Percentiles rank a stretch among this genome's conserved stretches.
phyloP scores from a whole-genome alignment of 108 stramenopile species.

The Skeletonema grethae region DNA sequence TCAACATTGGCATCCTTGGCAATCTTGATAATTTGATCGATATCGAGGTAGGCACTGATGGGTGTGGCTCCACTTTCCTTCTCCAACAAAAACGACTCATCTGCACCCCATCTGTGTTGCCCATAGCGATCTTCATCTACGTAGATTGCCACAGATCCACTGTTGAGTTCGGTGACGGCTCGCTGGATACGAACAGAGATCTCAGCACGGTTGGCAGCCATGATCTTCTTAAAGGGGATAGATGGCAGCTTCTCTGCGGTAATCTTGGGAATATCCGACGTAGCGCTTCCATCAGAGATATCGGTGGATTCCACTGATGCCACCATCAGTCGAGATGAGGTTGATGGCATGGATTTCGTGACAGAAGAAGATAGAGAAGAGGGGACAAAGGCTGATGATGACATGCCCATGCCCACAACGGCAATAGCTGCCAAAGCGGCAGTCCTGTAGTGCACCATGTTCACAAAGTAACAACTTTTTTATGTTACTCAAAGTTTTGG shows the following conservation, averaged over 20 bases:
- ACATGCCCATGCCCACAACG: neutral
- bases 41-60: constrained; percentile 80
- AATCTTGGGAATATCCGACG: neutral
- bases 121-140: constrained; percentile 88
- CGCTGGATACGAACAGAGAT: constrained; percentile 94
- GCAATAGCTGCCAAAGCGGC: neutral
- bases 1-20: constrained; percentile 80
- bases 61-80: constrained; percentile 62
- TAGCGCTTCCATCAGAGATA: neutral
- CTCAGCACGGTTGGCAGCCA: constrained; percentile 93
- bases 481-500: neutral
- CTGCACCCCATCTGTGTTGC: constrained; percentile 91
- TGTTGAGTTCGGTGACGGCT: constrained; percentile 85
- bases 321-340: neutral
- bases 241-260: constrained; percentile 14
- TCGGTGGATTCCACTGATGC: neutral
- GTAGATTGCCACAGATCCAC: constrained; percentile 86
- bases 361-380: neutral
- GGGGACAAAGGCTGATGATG: neutral
- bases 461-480: neutral
- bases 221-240: constrained; percentile 57
- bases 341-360: neutral
- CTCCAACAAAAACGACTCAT: constrained; percentile 76
- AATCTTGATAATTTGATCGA: constrained; percentile 73
- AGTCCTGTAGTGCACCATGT: neutral